Percentiles rank a stretch among this genome's conserved stretches.
These are phyloP conservation scores for Fomitopsis serialis DNA, from an alignment of 768 basidiomycete genomes.

Conservation along the genomic window DNA sequence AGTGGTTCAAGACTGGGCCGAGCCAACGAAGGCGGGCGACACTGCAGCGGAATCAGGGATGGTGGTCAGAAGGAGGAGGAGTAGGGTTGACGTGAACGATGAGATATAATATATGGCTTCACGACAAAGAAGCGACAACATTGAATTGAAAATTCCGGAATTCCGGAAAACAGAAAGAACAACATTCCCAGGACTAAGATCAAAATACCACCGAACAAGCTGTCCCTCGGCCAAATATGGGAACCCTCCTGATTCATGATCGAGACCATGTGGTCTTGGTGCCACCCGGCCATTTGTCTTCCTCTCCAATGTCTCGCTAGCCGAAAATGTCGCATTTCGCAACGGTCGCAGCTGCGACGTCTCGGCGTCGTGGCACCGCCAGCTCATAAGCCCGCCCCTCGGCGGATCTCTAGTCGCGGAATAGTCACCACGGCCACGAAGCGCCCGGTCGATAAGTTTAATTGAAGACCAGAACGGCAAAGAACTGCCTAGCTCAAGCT, in stretches of 20 bases:
- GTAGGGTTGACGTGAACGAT: slow-evolving; percentile 17
- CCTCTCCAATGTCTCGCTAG: background rate
- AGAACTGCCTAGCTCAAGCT: background rate
- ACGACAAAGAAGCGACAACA: slow-evolving; percentile 24
- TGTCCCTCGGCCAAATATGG: slow-evolving; percentile 13
- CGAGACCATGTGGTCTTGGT: slow-evolving; percentile 10
- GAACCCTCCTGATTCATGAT: slow-evolving; percentile 11
- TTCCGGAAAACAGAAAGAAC: slow-evolving; percentile 26
- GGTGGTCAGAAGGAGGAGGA: slow-evolving; percentile 4
- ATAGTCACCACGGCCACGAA: background rate
- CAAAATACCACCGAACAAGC: slow-evolving; percentile 15
- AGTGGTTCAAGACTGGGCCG: background rate
- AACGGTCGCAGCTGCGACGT: background rate
- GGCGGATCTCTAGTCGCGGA: too few relatives aligned
- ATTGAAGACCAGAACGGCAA: background rate
- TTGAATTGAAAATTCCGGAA: slow-evolving; percentile 25
- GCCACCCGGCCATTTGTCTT: background rate
- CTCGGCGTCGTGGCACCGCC: background rate
- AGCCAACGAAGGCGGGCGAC: background rate
- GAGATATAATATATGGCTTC: slow-evolving; percentile 22
- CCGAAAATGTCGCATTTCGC: background rate
- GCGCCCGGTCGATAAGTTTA: background rate
- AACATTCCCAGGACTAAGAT: slow-evolving; percentile 23
- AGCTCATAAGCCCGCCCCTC: too few relatives aligned
- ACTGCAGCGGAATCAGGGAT: slow-evolving; percentile 2